Evolutionary conservation across 1,284 basidiomycete genomes (phyloP).

Genomic region (Athelia psychrophila): DNA sequence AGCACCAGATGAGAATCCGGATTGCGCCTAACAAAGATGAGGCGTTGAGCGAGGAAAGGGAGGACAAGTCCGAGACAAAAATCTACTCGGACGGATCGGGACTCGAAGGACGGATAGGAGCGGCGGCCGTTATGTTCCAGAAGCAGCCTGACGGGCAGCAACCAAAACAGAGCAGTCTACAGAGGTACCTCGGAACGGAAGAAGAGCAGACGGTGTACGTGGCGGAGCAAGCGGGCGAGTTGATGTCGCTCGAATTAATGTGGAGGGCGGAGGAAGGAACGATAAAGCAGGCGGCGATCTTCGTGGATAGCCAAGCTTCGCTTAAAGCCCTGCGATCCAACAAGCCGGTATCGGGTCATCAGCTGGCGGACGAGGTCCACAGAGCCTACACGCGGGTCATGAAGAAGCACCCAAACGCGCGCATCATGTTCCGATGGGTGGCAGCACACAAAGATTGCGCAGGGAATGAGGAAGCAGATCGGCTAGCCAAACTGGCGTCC

Average conservation of each 20-base stretch:
- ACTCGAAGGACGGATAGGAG: conserved; percentile 12
- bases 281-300: neutral
- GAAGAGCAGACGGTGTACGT: conserved; percentile 17
- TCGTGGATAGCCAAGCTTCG: neutral
- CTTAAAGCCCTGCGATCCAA: neutral
- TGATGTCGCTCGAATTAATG: conserved; percentile 6
- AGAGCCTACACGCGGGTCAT: no score
- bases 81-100: conserved; percentile 18
- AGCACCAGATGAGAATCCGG: neutral
- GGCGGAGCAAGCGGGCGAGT: conserved; percentile 13
- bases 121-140: conserved; percentile 10
- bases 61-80: neutral
- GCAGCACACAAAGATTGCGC: conserved; percentile 14
- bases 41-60: conserved; percentile 3
- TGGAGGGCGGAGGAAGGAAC: neutral
- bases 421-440: neutral
- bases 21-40: conserved; percentile 4
- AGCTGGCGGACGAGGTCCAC: neutral
- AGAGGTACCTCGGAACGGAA: conserved; percentile 7
- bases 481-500: conserved; percentile 14
- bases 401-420: no score
- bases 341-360: neutral
- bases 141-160: neutral
- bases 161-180: neutral
- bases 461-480: conserved; percentile 18